A percentile compares a stretch with the other conserved stretches of the same genome.
Conservation (phyloP, 2,329 filamentous ascomycete genomes). For the Neonectria neomacrospora region DNA sequence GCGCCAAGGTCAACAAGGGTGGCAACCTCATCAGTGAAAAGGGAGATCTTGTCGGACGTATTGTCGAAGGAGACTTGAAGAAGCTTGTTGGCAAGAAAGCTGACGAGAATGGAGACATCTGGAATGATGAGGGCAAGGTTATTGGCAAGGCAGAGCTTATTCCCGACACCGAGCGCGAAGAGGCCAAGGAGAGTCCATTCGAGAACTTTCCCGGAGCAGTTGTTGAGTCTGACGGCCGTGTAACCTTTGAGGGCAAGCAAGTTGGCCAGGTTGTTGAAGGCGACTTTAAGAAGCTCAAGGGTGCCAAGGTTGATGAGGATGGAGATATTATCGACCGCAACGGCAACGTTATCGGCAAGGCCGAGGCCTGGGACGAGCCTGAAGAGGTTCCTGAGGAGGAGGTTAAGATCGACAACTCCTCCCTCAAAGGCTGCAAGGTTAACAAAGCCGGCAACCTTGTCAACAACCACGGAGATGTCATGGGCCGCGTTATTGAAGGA, state of each 20-base stretch:
- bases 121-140: slow-evolving; percentile 75
- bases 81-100: slow-evolving; percentile 72
- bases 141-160: slow-evolving; percentile 73
- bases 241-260: slow-evolving; percentile 63
- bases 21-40: slow-evolving; percentile 67
- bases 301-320: slow-evolving; percentile 74
- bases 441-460: slow-evolving; percentile 72
- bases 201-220: slow-evolving; percentile 67
- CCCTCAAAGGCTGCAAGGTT: slow-evolving; percentile 50
- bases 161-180: slow-evolving; percentile 64
- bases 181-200: slow-evolving; percentile 62
- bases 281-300: slow-evolving; percentile 70
- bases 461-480: slow-evolving; percentile 74
- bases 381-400: slow-evolving; percentile 61
- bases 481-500: slow-evolving; percentile 75
- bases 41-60: slow-evolving; percentile 67
- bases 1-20: slow-evolving; percentile 67
- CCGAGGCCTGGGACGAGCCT: slow-evolving; percentile 73
- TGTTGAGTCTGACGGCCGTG: slow-evolving; percentile 63
- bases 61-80: slow-evolving; percentile 72
- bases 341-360: slow-evolving; percentile 74
- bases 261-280: slow-evolving; percentile 73
- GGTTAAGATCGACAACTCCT: slow-evolving; percentile 64
- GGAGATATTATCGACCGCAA: slow-evolving; percentile 74
- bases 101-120: slow-evolving; percentile 76